Evolutionary conservation across 257 asterid genomes (phyloP), one percentile per base, ranked within the genome.

Genomic region (Gynochthodes officinalis): DNA sequence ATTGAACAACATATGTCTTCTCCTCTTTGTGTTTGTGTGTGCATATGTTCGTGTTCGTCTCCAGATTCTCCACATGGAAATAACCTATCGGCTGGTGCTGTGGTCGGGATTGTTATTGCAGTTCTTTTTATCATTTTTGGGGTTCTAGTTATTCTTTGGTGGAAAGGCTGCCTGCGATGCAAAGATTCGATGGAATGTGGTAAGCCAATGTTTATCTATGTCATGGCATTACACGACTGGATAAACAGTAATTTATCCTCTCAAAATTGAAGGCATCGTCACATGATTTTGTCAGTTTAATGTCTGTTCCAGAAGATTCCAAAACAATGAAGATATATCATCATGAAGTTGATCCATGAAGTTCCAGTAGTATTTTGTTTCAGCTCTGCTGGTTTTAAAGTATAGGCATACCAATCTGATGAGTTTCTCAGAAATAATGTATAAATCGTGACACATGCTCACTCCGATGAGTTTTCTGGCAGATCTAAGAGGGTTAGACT

Each of bases 41-140:
- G 42, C 7, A 7, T 37, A 3, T 37, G 6, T 64, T 7, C 25
- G 16, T 39, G 42, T 53, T 39, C 52, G 11, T 65, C 46, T 83
- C 55, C 88, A 90, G 91, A 85, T 75, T 86, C 73, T 79, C 67
- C 71, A 15, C 71, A 63, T 42, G 80, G 82, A 75, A 84, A 60
- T n/a, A 43, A 80, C 74, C 48, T 89, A 21, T 73, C 95, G 3
- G 67, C 61, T 7, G 87, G 89, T 54, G 87, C 84, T 44, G 58
- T 86, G 42, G 85, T 43, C 64, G 96, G 90, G 72, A 83, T 86
- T 71, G 86, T 79, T 12, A 8, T 86, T 9, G 95, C 80, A 62
- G 84, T 48, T 61, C 73, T 86, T 64, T 78, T 76, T 65, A 32
- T 60, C 35, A 73, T 76, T 63, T 52, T 76, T 18, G 67, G 84